Percentiles rank a stretch among this genome's conserved stretches.
Conservation (phyloP, 495 filamentous ascomycete species). For the Podospora comata region DNA sequence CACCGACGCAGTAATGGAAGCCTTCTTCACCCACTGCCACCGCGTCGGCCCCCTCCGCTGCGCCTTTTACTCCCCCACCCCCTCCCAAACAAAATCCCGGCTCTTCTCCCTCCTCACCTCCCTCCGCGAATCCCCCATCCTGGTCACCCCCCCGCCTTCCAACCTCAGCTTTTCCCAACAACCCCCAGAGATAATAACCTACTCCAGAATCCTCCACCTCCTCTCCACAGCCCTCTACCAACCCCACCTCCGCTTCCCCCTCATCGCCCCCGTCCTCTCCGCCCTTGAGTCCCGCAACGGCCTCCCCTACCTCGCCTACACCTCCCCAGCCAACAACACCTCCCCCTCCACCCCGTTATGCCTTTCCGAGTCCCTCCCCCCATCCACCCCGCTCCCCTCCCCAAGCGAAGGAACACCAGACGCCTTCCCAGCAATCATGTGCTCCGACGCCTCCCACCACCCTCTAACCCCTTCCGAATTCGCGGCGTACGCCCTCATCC, state of each 20-base stretch:
- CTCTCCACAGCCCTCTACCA: constrained; percentile 55
- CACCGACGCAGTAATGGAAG: constrained; percentile 50
- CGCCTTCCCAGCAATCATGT: constrained; percentile 57
- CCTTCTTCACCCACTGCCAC: constrained; percentile 55
- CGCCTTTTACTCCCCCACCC: constrained; percentile 43
- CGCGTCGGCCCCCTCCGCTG: constrained; percentile 48
- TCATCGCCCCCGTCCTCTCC: constrained; percentile 52
- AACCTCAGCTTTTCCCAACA: constrained; percentile 13
- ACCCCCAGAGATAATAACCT: constrained; percentile 38
- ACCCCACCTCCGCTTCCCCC: constrained; percentile 57
- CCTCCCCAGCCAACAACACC: constrained; percentile 27
- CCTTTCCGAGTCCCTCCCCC: constrained; percentile 28
- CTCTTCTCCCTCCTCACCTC: constrained; percentile 40
- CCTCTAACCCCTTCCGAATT: constrained; percentile 41
- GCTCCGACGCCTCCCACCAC: constrained; percentile 51
- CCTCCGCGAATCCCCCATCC: constrained; percentile 49
- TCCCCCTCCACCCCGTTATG: constrained; percentile 39
- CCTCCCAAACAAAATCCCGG: constrained; percentile 40
- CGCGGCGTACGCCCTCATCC: constrained; percentile 39
- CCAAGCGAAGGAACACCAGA: constrained; percentile 45
- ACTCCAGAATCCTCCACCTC: constrained; percentile 41
- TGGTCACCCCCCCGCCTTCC: constrained; percentile 34
- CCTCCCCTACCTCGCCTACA: constrained; percentile 47
- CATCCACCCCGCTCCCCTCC: constrained; percentile 28
- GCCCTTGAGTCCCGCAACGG: constrained; percentile 56